These are phyloP conservation scores for Aureobasidium sp. DNA, from an alignment of 2,329 filamentous ascomycete species.

Conservation along the genomic window DNA sequence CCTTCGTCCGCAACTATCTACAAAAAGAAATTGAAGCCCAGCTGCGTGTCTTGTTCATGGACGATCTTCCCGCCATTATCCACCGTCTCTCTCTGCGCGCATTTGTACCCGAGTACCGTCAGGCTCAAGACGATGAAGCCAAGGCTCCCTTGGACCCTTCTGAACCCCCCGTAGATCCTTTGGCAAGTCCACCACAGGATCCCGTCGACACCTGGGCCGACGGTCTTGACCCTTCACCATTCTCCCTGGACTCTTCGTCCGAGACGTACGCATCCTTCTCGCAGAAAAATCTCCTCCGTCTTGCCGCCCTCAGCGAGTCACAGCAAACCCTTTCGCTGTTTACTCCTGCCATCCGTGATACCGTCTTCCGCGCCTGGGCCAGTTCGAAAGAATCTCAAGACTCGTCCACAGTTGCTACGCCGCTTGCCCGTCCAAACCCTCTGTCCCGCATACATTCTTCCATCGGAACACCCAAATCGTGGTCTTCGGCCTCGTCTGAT, in stretches of 20 bases:
- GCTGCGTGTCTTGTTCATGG: conserved; percentile 90
- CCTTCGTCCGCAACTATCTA: conserved; percentile 93
- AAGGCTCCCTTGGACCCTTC: conserved; percentile 38
- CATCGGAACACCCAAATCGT: conserved; percentile 51
- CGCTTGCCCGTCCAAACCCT: conserved; percentile 37
- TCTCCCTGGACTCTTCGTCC: conserved; percentile 70
- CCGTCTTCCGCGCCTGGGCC: conserved; percentile 88
- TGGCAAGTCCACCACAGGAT: conserved; percentile 47
- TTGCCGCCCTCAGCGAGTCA: conserved; percentile 77
- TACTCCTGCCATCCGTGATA: conserved; percentile 82
- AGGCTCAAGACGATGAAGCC: conserved; percentile 49
- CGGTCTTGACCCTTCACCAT: conserved; percentile 58
- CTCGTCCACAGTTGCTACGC: conserved; percentile 35
- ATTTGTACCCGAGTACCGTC: conserved; percentile 81
- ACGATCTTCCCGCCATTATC: conserved; percentile 93
- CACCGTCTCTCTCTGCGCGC: conserved; percentile 82
- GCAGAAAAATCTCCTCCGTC: conserved; percentile 80
- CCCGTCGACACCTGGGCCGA: conserved; percentile 72
- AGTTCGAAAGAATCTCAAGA: conserved; percentile 67
- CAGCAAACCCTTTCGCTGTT: conserved; percentile 87
- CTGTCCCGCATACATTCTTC: conserved; percentile 42
- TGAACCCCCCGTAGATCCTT: conserved; percentile 26
- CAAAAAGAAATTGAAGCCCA: conserved; percentile 95
- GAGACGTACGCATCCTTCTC: conserved; percentile 89
- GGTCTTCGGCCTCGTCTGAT: conserved; percentile 46